phyloP scores from a whole-genome alignment of 371 early-diverging fungal species.

The Lichtheimia ornata region DNA sequence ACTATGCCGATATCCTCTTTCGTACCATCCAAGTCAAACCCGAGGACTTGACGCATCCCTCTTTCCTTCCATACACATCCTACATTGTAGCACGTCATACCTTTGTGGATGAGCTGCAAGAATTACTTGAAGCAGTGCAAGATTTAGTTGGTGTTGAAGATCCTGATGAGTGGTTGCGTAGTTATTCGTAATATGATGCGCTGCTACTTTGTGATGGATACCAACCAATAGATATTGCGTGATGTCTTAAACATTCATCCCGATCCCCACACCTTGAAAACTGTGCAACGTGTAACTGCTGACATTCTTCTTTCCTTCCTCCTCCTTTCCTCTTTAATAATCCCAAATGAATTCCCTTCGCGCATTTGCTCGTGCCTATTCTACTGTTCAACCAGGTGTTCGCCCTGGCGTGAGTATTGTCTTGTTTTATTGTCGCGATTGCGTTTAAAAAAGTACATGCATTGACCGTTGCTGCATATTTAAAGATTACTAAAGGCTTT shows the following conservation, averaged over 20 bases:
- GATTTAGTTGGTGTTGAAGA: constrained; percentile 43
- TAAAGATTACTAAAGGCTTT: constrained; percentile 72
- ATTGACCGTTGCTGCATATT: too few relatives aligned
- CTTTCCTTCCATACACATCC: constrained; percentile 30
- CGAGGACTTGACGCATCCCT: constrained; percentile 24
- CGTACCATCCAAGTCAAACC: constrained; percentile 22
- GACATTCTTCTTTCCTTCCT: background rate
- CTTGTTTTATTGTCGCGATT: background rate
- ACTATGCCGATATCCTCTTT: constrained; percentile 23
- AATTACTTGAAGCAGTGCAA: constrained; percentile 22
- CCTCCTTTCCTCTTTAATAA: constrained; percentile 8
- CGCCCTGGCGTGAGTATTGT: constrained; percentile 27
- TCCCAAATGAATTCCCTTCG: constrained; percentile 36
- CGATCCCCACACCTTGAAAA: background rate
- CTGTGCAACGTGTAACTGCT: background rate
- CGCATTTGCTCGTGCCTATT: constrained; percentile 36
- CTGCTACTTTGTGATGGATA: too few relatives aligned
- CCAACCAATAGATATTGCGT: too few relatives aligned
- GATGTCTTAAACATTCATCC: too few relatives aligned
- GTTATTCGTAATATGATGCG: constrained; percentile 2
- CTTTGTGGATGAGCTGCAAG: constrained; percentile 37
- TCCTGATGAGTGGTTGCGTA: constrained; percentile 36
- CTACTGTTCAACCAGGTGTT: constrained; percentile 46
- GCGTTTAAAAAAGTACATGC: too few relatives aligned
- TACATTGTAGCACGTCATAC: constrained; percentile 32